Conservation (phyloP, 495 filamentous ascomycete genomes). For the Cryomyces minteri region DNA sequence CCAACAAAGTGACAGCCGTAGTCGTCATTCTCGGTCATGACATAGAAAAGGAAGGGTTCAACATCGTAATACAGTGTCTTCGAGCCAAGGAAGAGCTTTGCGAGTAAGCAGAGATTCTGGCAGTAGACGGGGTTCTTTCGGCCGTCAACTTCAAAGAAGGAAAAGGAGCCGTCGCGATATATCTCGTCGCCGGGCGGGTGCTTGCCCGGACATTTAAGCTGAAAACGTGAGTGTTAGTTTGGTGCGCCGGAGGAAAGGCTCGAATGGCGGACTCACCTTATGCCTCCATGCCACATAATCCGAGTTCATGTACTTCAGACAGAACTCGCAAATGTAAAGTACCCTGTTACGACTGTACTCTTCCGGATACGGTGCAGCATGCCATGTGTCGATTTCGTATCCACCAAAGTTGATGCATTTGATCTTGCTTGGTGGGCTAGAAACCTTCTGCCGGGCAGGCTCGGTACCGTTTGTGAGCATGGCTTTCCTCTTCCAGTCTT, state of each 20-base stretch:
- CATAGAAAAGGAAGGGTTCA: constrained; percentile 95
- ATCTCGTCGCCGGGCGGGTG: constrained; percentile 96
- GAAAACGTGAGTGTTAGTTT: not conserved
- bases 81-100: constrained; percentile 89
- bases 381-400: constrained; percentile 97
- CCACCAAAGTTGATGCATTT: constrained; percentile 97
- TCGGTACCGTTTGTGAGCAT: constrained; percentile 24
- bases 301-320: constrained; percentile 97
- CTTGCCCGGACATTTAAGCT: constrained; percentile 78
- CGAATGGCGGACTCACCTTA: constrained; percentile 35
- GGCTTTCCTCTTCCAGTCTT: constrained; percentile 62
- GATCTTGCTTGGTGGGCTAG: constrained; percentile 83
- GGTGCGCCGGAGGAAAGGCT: no score
- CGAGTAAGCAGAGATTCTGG: constrained; percentile 88
- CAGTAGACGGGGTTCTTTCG: constrained; percentile 95
- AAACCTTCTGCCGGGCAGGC: constrained; percentile 40
- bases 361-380: constrained; percentile 95
- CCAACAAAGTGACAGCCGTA: constrained; percentile 92
- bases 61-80: constrained; percentile 99
- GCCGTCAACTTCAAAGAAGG: constrained; percentile 93
- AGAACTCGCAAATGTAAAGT: constrained; percentile 97
- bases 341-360: constrained; percentile 92
- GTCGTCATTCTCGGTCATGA: constrained; percentile 91
- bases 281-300: constrained; percentile 96
- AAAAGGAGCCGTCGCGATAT: constrained; percentile 83